These are phyloP conservation scores for Cercospora zeae-maydis DNA, from an alignment of 2,329 filamentous ascomycete genomes.

Conservation along the genomic window DNA sequence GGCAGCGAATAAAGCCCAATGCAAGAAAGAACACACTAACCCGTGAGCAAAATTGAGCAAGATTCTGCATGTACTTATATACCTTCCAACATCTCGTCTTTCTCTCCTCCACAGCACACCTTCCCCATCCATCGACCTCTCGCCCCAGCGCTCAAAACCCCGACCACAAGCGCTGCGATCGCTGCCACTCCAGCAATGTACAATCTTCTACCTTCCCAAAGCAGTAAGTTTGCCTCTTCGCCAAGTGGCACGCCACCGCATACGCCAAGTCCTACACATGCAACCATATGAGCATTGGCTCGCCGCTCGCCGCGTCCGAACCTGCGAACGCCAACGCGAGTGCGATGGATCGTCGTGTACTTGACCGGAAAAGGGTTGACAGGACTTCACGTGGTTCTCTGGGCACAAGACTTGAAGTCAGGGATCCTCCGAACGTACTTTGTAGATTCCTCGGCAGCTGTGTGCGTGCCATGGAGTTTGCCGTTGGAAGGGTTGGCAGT, in stretches of 20 bases:
- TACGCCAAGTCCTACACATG: background rate
- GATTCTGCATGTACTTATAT: background rate
- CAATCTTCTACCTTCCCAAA: background rate
- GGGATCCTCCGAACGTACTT: no score
- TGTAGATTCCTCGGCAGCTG: background rate
- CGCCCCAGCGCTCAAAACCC: background rate
- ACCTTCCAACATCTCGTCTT: background rate
- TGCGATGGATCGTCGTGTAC: background rate
- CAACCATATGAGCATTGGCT: background rate
- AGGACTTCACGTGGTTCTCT: background rate
- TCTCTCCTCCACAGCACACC: background rate
- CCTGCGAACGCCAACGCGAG: background rate
- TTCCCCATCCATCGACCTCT: background rate
- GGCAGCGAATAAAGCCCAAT: no score
- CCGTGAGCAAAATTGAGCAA: background rate
- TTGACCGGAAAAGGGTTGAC: background rate
- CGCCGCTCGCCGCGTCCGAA: background rate
- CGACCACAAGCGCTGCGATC: background rate
- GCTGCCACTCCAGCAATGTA: background rate
- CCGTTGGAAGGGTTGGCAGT: background rate
- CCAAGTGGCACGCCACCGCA: background rate
- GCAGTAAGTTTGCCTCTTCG: background rate
- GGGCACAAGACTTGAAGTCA: no score
- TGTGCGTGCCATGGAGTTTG: background rate
- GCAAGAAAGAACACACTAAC: no score